Evolutionary conservation across 75 land plant species (phyloP).

Genomic region (Pinus tabuliformis): DNA sequence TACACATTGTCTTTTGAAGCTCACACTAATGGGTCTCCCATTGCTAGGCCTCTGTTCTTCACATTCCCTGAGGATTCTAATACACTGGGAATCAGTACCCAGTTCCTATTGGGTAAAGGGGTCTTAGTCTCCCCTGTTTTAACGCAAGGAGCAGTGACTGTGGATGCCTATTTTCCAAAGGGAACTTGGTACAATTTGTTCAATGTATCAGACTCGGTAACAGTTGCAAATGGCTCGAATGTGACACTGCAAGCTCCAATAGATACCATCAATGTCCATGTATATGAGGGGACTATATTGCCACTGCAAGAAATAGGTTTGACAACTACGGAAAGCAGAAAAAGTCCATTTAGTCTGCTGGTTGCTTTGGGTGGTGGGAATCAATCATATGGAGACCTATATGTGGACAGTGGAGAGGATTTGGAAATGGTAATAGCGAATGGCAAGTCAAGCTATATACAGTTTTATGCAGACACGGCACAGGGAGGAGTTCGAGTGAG

Average conservation of each 20-base stretch:
- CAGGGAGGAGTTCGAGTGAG: constrained; percentile 7
- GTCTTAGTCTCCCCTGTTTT: constrained; percentile 38
- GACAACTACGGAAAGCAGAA: constrained; percentile 23
- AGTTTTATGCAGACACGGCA: constrained; percentile 9
- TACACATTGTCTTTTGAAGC: constrained; percentile 33
- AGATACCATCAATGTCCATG: constrained; percentile 39
- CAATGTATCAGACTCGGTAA: constrained; percentile 11
- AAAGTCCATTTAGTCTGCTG: constrained; percentile 28
- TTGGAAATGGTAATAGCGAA: constrained; percentile 28
- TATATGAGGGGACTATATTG: constrained; percentile 25
- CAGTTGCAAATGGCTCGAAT: constrained; percentile 6
- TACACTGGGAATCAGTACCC: constrained; percentile 18
- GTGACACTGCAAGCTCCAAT: constrained; percentile 19
- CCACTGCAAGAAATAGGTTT: constrained; percentile 43
- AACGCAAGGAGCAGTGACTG: constrained; percentile 1
- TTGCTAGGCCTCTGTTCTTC: constrained; percentile 39
- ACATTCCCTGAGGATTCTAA: constrained; percentile 18
- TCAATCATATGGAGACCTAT: constrained; percentile 20
- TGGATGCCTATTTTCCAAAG: constrained; percentile 31
- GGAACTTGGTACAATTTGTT: constrained; percentile 40
- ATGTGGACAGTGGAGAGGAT: constrained; percentile 37
- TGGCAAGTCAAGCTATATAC: constrained; percentile 32
- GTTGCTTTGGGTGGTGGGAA: constrained; percentile 10
- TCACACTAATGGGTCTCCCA: constrained; percentile 25
- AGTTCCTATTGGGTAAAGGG: constrained; percentile 31